A percentile compares a stretch with the other conserved stretches of the same genome.
These are phyloP conservation scores for Monosporascus sp. DNA, from an alignment of 2,329 filamentous ascomycete species.

Conservation along the genomic window DNA sequence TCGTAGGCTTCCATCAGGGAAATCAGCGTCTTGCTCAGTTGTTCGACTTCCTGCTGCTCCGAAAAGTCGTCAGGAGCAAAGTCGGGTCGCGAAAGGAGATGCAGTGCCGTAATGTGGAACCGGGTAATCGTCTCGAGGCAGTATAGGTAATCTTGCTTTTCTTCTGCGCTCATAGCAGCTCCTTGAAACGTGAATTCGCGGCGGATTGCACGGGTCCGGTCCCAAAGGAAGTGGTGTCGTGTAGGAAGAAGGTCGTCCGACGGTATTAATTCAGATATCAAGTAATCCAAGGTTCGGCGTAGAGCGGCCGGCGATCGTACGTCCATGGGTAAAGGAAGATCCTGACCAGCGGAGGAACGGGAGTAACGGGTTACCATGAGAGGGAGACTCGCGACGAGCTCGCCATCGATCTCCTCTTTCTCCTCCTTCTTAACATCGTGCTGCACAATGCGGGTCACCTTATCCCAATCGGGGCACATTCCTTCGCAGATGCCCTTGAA, in stretches of 20 bases:
- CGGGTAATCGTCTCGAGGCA: constrained; percentile 61
- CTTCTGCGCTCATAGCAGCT: constrained; percentile 50
- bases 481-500: constrained; percentile 65
- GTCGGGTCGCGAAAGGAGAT: constrained; percentile 54
- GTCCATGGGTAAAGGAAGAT: constrained; percentile 62
- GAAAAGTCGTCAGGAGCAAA: constrained; percentile 56
- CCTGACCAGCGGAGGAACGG: constrained; percentile 62
- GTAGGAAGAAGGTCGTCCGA: constrained; percentile 48
- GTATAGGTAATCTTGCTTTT: constrained; percentile 55
- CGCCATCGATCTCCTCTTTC: constrained; percentile 38
- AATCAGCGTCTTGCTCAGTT: constrained; percentile 59
- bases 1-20: constrained; percentile 63
- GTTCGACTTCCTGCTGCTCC: constrained; percentile 63
- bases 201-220: constrained; percentile 61
- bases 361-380: constrained; percentile 64
- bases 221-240: constrained; percentile 62
- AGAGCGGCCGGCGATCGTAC: constrained; percentile 57
- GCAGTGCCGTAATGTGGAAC: constrained; percentile 61
- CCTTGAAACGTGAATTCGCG: constrained; percentile 63
- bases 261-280: constrained; percentile 53
- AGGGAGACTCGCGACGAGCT: constrained; percentile 39
- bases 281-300: constrained; percentile 55
- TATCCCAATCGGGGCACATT: constrained; percentile 65
- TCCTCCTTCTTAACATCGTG: constrained; percentile 52
- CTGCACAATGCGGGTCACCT: constrained; percentile 57